Conservation (phyloP, 139 green algal species). For the Chlorella sp. region DNA sequence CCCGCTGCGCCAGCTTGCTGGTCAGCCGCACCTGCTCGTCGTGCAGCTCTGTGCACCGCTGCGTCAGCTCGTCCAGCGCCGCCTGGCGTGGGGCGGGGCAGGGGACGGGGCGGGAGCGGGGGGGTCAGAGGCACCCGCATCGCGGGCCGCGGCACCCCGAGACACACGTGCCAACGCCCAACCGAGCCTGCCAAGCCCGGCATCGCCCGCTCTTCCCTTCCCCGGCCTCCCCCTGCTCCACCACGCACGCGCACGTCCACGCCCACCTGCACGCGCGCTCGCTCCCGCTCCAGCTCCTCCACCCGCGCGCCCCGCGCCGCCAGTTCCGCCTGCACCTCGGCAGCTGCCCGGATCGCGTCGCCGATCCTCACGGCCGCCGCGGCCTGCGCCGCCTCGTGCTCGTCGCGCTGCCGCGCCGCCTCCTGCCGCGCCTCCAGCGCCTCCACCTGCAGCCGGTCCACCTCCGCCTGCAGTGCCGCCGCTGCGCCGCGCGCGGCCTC, state of each 20-base stretch:
- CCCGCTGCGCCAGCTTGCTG: constrained; percentile 17
- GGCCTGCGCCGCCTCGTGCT: constrained; percentile 13
- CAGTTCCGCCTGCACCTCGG: neutral
- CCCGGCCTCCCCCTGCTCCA: neutral
- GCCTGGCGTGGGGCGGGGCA: neutral
- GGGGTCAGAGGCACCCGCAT: neutral
- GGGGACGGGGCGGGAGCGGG: neutral
- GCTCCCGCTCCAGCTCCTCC: neutral
- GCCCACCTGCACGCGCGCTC: neutral
- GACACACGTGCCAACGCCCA: too few species aligned
- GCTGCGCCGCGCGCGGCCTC: too few species aligned
- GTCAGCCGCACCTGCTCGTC: constrained; percentile 1
- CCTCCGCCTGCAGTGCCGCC: constrained; percentile 8
- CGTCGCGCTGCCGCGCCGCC: constrained; percentile 5
- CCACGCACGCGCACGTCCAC: neutral
- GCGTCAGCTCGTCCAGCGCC: neutral
- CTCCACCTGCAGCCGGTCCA: neutral
- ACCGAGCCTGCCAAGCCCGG: too few species aligned
- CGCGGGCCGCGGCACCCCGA: too few species aligned
- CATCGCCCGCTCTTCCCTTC: too few species aligned
- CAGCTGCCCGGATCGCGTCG: neutral
- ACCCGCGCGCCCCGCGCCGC: neutral
- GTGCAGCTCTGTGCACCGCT: constrained; percentile 20
- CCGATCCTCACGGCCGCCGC: neutral
- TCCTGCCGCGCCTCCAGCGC: neutral